Percentiles rank a stretch among this genome's conserved stretches.
Evolutionary conservation across 805 yeast species (phyloP).

Genomic region (Schwanniomyces vanrijiae): DNA sequence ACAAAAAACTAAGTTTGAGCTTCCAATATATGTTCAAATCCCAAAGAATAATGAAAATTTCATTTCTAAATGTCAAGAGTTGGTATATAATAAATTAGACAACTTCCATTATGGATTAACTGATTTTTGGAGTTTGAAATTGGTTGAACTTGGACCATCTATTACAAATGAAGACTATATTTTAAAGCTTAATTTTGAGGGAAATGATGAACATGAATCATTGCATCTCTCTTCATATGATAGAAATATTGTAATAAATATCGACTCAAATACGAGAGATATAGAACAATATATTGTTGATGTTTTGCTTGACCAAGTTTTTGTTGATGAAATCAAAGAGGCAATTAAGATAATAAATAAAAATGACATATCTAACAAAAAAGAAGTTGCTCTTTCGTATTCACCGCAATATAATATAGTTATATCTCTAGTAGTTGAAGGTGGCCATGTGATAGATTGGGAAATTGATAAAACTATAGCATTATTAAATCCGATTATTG

Average conservation of each 20-base stretch:
- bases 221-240: slow-evolving; percentile 37
- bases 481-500: slow-evolving; percentile 57
- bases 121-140: slow-evolving; percentile 30
- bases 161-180: slow-evolving; percentile 31
- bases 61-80: slow-evolving; percentile 31
- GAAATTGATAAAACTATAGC: slow-evolving; percentile 58
- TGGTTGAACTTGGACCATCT: slow-evolving; percentile 9
- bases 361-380: slow-evolving; percentile 9
- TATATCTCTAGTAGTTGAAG: slow-evolving; percentile 71
- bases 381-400: slow-evolving; percentile 49
- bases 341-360: slow-evolving; percentile 18
- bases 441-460: slow-evolving; percentile 70
- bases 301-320: slow-evolving; percentile 39
- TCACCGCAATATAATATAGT: slow-evolving; percentile 74
- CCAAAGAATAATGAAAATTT: slow-evolving; percentile 28
- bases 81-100: slow-evolving; percentile 30
- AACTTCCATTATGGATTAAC: slow-evolving; percentile 19
- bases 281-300: slow-evolving; percentile 16
- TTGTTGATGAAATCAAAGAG: slow-evolving; percentile 35
- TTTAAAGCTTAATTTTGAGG: slow-evolving; percentile 26
- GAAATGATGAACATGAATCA: slow-evolving; percentile 5
- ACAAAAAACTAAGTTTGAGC: slow-evolving; percentile 23
- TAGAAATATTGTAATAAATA: slow-evolving; percentile 24
- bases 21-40: slow-evolving; percentile 47
- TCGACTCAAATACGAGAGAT: slow-evolving; percentile 33